Evolutionary conservation across 441 rosid genomes (phyloP), one percentile per base, ranked within the genome.

Genomic region (Erysimum cheiri): DNA sequence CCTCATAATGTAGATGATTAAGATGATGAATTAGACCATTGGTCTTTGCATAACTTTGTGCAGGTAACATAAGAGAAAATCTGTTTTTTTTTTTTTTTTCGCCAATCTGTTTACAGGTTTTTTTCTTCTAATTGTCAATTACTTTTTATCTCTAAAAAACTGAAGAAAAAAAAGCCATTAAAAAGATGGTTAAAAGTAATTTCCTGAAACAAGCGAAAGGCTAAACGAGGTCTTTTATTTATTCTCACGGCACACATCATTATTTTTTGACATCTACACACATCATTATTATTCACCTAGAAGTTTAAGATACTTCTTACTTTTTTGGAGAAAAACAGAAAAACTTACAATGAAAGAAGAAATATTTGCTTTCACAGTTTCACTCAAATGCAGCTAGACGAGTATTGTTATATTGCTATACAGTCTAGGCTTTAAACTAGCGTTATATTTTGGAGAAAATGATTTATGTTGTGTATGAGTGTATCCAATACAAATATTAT

Each of bases 231-330:
- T 8, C 7, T 47, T 47, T 19, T 47, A 8, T 5, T 47, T 8
- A 17, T 47, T 19, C 15, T 44, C 28, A 6, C 6, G 8, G 3
- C 50, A 46, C 26, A 47, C 2, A 47, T 29, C 22, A 53, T 53
- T n/a, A 31, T 14, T 54, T 28, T 29, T 55, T 55, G 60, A 55
- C 43, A 56, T 56, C 60, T 56, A 43, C 60, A 56, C 28, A 56
- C 29, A 56, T 56, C 44, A 35, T 56, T 33, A 33, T 53, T 29
- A 33, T 53, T 29, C 58, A 13, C 58, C 36, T 6, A 29, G 19
- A 52, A 28, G 17, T 28, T 3, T 13, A 4, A 26, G 2, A 26
- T 2, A 26, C 0, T 3, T 24, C 11, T n/a, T 24, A 3, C 3
- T 2, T 11, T 48, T 5, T 49, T 24, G 15, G 32, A 49, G 9